Evolutionary conservation across 805 yeast genomes (phyloP), one percentile per base, ranked within the genome.

Genomic region (Allodekkera sacchari): DNA sequence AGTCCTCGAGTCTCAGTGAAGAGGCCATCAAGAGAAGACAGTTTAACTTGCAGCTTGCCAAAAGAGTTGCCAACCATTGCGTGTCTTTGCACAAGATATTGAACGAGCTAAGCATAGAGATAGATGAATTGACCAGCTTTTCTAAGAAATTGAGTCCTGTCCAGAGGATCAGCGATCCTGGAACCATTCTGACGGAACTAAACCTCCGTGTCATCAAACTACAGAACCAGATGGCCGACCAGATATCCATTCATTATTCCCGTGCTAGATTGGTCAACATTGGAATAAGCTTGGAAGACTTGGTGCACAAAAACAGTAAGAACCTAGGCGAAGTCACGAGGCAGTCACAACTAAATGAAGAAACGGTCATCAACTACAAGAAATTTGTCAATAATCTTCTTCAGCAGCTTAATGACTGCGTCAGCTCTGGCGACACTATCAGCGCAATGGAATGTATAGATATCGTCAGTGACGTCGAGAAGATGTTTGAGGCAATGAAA

Each of bases 401-500:
- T 17, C 64, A 62, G 28, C 85, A 78, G 44, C 55, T 79, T 36
- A 73, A 75, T 34, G 57, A 55, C 11, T 71, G 81, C 3, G 68
- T 75, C 6, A 64, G 63, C 6, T 49, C 57, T 11, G 68, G 71
- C 21, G 82, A 79, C 44, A 63, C 67, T 13, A 67, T 70, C 25
- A 70, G 70, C 9, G 74, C 76, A 34, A 68, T 73, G 55, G 85
- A 80, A 47, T 78, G 84, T 42, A 61, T 79, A 33, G 73, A 74
- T 0, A 77, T 77, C 19, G 73, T 80, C 18, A 66, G 66, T 37
- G 87, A 79, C 42, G 77, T 80, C 55, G 87, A 79, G 45, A 68
- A 74, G 42, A 80, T 80, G 85, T 79, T 76, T 50, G 78, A 75
- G 28, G 67, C 74, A 0, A 63, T 70, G 55, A 58, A 66, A 32